Conservation (phyloP, 2,329 filamentous ascomycete genomes). For the Tolypocladium paradoxum region DNA sequence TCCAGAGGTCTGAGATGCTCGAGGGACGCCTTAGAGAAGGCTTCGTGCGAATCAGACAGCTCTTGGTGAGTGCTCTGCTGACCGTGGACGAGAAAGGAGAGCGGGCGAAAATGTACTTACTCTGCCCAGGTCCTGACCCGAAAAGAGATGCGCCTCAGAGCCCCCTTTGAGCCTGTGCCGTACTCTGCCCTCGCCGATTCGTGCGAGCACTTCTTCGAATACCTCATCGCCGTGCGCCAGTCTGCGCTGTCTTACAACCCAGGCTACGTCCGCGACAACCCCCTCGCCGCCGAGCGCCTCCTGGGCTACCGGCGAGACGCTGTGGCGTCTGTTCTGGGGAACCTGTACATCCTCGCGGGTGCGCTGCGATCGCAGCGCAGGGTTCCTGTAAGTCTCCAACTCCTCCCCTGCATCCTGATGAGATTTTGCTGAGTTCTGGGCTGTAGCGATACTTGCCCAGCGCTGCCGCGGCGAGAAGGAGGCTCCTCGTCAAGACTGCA, state of each 20-base stretch:
- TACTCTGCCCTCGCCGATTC: conserved; percentile 45
- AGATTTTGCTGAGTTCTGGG: neutral
- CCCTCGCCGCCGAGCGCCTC: conserved; percentile 36
- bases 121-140: conserved; percentile 35
- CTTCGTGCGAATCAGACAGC: conserved; percentile 45
- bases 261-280: conserved; percentile 37
- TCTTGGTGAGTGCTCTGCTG: conserved; percentile 27
- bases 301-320: conserved; percentile 43
- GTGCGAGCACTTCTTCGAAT: conserved; percentile 49
- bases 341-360: conserved; percentile 46
- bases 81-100: too few species aligned
- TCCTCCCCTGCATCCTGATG: neutral
- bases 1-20: conserved; percentile 43
- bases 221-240: conserved; percentile 46
- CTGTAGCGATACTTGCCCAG: conserved; percentile 41
- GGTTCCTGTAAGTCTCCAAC: conserved; percentile 31
- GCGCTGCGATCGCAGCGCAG: conserved; percentile 38
- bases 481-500: conserved; percentile 38
- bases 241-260: conserved; percentile 47
- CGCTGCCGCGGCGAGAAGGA: conserved; percentile 40
- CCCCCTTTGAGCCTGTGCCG: conserved; percentile 43
- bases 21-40: conserved; percentile 50
- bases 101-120: neutral
- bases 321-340: conserved; percentile 45
- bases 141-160: conserved; percentile 48